Conservation (phyloP, 176 grass and related monocot genomes). For the Pontederia crassipes region DNA sequence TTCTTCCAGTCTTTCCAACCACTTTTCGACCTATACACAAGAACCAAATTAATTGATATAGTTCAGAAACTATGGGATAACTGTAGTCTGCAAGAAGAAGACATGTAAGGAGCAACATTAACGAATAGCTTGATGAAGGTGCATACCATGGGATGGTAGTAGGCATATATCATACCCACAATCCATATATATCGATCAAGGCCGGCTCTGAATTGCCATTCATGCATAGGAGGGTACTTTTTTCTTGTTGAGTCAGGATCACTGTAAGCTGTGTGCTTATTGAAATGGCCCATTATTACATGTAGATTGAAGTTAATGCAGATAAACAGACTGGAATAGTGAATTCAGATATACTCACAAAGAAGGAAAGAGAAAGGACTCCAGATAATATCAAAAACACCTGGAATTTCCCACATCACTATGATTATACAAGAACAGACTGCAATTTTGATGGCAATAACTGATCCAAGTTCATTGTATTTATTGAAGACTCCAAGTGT, state of each 20-base stretch:
- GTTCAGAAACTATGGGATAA: not conserved
- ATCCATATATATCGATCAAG: conserved; percentile 31
- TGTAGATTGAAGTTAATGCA: no score
- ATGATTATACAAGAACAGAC: conserved; percentile 13
- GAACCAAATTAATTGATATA: not conserved
- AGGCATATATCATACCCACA: conserved; percentile 24
- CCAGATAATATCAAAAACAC: conserved; percentile 19
- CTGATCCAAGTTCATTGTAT: conserved; percentile 18
- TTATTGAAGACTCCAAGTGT: conserved; percentile 17
- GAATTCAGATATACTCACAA: conserved; percentile 10
- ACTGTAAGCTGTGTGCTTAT: conserved; percentile 13
- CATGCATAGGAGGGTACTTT: conserved; percentile 18
- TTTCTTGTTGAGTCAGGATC: conserved; percentile 8
- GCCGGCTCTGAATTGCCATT: conserved; percentile 21
- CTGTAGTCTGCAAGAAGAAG: not conserved
- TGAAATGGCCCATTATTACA: not conserved
- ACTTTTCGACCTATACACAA: conserved; percentile 32
- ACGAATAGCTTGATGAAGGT: not conserved
- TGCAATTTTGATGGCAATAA: conserved; percentile 20
- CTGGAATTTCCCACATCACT: conserved; percentile 21
- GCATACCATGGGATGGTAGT: conserved; percentile 17
- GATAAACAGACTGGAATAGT: not conserved
- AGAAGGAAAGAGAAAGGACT: conserved; percentile 23
- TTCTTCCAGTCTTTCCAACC: conserved; percentile 37
- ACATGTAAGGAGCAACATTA: not conserved